These are phyloP conservation scores for Aspergillus unguis DNA, from an alignment of 2,329 filamentous ascomycete genomes.

Conservation along the genomic window DNA sequence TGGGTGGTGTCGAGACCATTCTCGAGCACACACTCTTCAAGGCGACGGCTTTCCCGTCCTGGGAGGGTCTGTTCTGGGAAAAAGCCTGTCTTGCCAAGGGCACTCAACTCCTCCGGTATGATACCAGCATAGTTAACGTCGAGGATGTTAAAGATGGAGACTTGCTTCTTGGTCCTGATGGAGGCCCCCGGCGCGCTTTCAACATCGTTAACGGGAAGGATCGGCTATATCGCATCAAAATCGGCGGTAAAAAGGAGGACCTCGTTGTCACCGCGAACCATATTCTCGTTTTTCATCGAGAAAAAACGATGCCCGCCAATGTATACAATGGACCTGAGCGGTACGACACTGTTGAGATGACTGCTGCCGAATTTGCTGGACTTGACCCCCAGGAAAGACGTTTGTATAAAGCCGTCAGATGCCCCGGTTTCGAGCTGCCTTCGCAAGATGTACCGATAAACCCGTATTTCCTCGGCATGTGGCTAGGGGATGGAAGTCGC, in stretches of 20 bases:
- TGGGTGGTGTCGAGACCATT: conserved; percentile 96
- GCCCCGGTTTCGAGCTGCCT: conserved; percentile 28
- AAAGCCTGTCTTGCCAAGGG: conserved; percentile 53
- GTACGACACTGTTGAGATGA: conserved; percentile 47
- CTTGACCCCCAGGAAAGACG: conserved; percentile 37
- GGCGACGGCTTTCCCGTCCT: conserved; percentile 91
- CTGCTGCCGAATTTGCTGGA: conserved; percentile 45
- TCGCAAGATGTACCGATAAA: not conserved
- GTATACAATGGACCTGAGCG: conserved; percentile 14
- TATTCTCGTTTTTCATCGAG: conserved; percentile 46
- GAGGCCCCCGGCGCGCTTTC: conserved; percentile 47
- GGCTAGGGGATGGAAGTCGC: not conserved
- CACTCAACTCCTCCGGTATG: conserved; percentile 45
- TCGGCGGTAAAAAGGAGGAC: conserved; percentile 43
- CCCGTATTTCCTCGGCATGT: conserved; percentile 1
- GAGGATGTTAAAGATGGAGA: conserved; percentile 51
- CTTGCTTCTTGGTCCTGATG: conserved; percentile 50
- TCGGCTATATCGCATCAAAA: conserved; percentile 49
- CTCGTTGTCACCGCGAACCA: conserved; percentile 51
- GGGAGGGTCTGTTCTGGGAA: conserved; percentile 95
- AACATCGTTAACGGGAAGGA: conserved; percentile 50
- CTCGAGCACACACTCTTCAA: conserved; percentile 96
- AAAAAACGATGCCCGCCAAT: conserved; percentile 21
- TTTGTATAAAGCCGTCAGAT: conserved; percentile 37
- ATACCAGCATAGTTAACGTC: conserved; percentile 46